Evolutionary conservation across 2,329 filamentous ascomycete genomes (phyloP).

Genomic region (Colletotrichum lentis): DNA sequence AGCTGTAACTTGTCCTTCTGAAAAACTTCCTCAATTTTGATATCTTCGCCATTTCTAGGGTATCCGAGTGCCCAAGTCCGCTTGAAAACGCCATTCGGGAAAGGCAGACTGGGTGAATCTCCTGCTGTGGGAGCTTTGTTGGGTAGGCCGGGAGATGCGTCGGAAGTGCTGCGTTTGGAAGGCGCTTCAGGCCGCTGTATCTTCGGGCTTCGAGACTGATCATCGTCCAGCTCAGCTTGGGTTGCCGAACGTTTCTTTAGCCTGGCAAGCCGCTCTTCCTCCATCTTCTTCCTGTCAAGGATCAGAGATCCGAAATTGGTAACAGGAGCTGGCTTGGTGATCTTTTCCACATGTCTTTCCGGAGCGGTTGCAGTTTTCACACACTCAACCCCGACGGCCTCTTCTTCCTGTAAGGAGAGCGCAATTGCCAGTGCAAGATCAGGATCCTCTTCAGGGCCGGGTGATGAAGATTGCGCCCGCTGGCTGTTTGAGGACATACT

Average conservation of each 20-base stretch:
- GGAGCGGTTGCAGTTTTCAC: neutral
- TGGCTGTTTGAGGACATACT: conserved; percentile 15
- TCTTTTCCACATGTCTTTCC: neutral
- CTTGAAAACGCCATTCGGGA: conserved; percentile 72
- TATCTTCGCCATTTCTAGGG: conserved; percentile 71
- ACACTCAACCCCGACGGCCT: neutral
- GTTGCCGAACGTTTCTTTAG: conserved; percentile 61
- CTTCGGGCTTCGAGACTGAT: conserved; percentile 38
- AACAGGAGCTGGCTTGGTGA: conserved; percentile 15
- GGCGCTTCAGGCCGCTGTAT: conserved; percentile 22
- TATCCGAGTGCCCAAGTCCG: conserved; percentile 79
- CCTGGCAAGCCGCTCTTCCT: conserved; percentile 80
- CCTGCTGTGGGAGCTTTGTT: neutral
- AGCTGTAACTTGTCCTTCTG: conserved; percentile 76
- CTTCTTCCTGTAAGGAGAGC: conserved; percentile 57
- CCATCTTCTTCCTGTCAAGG: conserved; percentile 83
- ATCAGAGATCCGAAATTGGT: conserved; percentile 54
- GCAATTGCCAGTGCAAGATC: conserved; percentile 69
- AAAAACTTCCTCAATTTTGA: conserved; percentile 87
- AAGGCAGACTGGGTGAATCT: conserved; percentile 48
- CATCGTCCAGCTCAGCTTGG: conserved; percentile 28
- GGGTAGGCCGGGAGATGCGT: neutral
- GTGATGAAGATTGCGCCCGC: conserved; percentile 5
- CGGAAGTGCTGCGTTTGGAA: neutral
- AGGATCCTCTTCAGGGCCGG: conserved; percentile 61